Conservation (phyloP, 257 asterid species). For the Solanum bulbocastanum region DNA sequence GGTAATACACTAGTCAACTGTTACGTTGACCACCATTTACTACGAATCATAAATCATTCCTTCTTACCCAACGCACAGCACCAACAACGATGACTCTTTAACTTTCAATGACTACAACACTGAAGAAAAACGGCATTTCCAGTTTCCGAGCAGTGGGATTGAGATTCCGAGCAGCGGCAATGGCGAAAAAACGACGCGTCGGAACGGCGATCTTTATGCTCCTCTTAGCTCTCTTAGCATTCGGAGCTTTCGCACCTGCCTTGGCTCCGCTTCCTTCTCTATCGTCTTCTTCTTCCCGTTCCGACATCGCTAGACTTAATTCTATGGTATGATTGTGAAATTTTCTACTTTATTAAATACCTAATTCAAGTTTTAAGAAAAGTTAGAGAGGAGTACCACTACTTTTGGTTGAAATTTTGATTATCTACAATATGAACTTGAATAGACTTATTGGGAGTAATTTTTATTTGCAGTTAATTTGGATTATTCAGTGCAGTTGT, state of each 20-base stretch:
- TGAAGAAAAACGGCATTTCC: not conserved
- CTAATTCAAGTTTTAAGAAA: not conserved
- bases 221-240: slow-evolving; percentile 26
- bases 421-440: not conserved
- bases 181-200: slow-evolving; percentile 24
- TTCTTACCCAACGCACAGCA: not conserved
- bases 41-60: not conserved
- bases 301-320: not conserved
- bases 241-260: slow-evolving; percentile 30
- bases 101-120: not conserved
- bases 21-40: not conserved
- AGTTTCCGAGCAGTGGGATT: not conserved
- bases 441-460: not conserved
- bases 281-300: slow-evolving; percentile 10
- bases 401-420: not conserved
- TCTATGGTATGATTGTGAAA: not conserved
- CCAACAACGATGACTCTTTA: not conserved
- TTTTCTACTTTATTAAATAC: not conserved
- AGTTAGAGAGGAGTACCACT: not conserved
- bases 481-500: not conserved
- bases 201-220: slow-evolving; percentile 17
- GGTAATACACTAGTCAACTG: not conserved
- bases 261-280: slow-evolving; percentile 57
- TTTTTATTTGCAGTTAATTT: not conserved
- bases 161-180: not conserved